Evolutionary conservation across 2,329 filamentous ascomycete species (phyloP), one percentile per base, ranked within the genome.

Genomic region (Zymoseptoria passerinii): DNA sequence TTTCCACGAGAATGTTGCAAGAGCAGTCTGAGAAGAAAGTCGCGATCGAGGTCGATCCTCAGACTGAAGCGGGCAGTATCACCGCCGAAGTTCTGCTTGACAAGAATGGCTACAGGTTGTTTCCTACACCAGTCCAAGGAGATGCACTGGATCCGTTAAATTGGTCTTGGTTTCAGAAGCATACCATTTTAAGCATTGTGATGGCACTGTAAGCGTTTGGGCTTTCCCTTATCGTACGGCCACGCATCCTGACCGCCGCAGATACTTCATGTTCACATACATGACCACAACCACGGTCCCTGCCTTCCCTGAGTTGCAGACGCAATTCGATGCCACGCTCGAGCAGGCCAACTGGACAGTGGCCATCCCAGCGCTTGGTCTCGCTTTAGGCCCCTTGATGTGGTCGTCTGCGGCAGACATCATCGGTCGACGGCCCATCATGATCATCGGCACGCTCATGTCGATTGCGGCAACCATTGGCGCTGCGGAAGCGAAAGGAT

Each of bases 231-330:
- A 1, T 44, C 35, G n/a, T 44, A 13, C 13, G 3, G 13, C n/a
- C 5, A 16, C n/a, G 35, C 13, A n/a, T 58, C n/a, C 23, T 54
- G 28, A 50, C 18, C 9, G n/a, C 53, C 13, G 7, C 50, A 62
- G 60, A 40, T 63, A 63, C 48, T 63, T 63, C 53, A 59, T 63
- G 57, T 63, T 63, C 61, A 63, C 61, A 1, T 63, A 61, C 51
- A 54, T 63, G 23, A 63, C 61, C n/a, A 63, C 61, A 18, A 63
- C 59, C 6, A 63, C 61, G 8, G 61, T 63, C 3, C 61, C 61
- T 13, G 54, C 61, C 5, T 63, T 63, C 19, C 59, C 59, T 28
- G 59, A 55, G 28, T 48, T 63, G 7, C 61, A 63, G 19, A 57
- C 54, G 4, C 61, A 59, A 51, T 63, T 53, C 55, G 44, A 54